Conservation (phyloP, 345 rosid genomes). For the Geranium rotundifolium region DNA sequence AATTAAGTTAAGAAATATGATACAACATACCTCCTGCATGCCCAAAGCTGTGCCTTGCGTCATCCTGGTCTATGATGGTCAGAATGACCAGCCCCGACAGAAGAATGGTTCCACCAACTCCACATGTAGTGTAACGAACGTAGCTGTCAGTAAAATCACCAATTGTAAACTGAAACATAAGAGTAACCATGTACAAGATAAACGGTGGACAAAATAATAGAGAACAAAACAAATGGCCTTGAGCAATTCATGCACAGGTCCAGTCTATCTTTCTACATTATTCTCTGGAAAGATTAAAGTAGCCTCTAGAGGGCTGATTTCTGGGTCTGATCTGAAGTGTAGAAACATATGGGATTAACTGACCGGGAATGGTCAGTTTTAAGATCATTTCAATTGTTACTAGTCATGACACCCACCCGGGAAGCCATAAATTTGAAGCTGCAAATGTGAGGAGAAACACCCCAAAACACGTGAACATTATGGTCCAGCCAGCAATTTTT, state of each 20-base stretch:
- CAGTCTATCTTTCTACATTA: too few relatives aligned
- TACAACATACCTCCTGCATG: constrained; percentile 66
- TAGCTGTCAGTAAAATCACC: neutral
- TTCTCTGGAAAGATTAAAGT: too few relatives aligned
- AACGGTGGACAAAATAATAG: neutral
- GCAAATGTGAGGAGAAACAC: constrained; percentile 58
- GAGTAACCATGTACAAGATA: too few relatives aligned
- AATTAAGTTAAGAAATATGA: too few relatives aligned
- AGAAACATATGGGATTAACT: too few relatives aligned
- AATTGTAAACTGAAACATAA: too few relatives aligned
- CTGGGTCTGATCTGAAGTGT: too few relatives aligned
- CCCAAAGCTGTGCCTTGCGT: constrained; percentile 78
- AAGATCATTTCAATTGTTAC: too few relatives aligned
- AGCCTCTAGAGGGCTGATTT: neutral
- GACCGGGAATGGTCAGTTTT: neutral
- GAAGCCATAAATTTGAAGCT: constrained; percentile 57
- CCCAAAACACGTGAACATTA: constrained; percentile 64
- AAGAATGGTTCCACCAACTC: constrained; percentile 67
- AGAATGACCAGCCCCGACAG: constrained; percentile 59
- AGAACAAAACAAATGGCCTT: neutral
- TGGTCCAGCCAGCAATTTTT: constrained; percentile 83
- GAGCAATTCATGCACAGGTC: neutral
- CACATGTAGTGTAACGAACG: constrained; percentile 48
- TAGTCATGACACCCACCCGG: constrained; percentile 38
- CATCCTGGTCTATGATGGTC: constrained; percentile 70